Percentiles rank a stretch among this genome's conserved stretches.
These are phyloP conservation scores for Phaeodactylum tricornutum DNA, from an alignment of 108 stramenopile genomes.

Conservation along the genomic window DNA sequence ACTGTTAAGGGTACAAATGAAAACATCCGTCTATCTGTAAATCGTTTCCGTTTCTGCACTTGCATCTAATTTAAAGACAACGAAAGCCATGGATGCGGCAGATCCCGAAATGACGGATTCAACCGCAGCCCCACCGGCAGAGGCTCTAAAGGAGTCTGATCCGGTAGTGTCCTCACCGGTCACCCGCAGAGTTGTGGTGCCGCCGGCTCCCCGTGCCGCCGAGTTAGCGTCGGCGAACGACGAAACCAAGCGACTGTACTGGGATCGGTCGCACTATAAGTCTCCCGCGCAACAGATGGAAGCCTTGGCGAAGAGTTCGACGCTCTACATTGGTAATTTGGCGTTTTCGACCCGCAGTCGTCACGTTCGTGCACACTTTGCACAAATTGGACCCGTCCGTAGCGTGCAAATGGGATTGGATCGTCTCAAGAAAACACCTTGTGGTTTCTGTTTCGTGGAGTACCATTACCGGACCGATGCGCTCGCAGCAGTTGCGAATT, in stretches of 20 bases:
- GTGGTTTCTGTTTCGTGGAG: conserved; percentile 95
- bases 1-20: too few relatives aligned
- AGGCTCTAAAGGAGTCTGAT: too few relatives aligned
- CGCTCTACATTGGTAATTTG: conserved; percentile 94
- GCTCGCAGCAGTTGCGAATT: conserved; percentile 50
- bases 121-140: too few relatives aligned
- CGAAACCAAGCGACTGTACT: conserved; percentile 34
- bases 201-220: too few relatives aligned
- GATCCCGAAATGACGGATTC: too few relatives aligned
- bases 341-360: conserved; percentile 85
- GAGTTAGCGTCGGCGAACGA: neutral
- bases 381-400: conserved; percentile 74
- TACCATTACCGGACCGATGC: conserved; percentile 66
- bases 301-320: conserved; percentile 51
- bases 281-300: conserved; percentile 59
- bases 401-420: conserved; percentile 90
- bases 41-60: too few relatives aligned
- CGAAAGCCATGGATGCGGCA: too few relatives aligned
- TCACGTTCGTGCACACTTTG: conserved; percentile 81
- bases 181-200: too few relatives aligned
- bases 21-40: too few relatives aligned
- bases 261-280: conserved; percentile 78
- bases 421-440: conserved; percentile 71
- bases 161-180: too few relatives aligned
- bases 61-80: too few relatives aligned